Evolutionary conservation across 2,329 filamentous ascomycete species (phyloP), one percentile per base, ranked within the genome.

Genomic region (Sporothrix globosa): DNA sequence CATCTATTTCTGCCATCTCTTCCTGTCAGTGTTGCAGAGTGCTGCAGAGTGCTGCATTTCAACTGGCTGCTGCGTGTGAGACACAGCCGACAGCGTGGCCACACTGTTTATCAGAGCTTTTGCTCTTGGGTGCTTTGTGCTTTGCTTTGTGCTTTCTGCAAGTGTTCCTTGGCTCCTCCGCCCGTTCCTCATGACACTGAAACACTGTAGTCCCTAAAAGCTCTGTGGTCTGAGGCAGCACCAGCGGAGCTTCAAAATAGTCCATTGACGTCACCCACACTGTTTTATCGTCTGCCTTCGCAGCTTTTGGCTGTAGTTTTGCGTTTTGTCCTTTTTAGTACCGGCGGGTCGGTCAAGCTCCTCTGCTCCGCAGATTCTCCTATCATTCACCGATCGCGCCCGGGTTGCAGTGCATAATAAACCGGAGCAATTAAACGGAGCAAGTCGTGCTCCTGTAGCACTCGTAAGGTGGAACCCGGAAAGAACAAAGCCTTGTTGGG

Each of bases 301-400:
- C 27, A 39, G 54, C 56, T 61, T 44, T 53, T 13, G 56, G 21
- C 30, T 60, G 34, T 39, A n/a, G 14, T 17, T 48, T 17, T 48
- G 41, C 41, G 30, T 52, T 10, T 19, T 58, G 14, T 58, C 30
- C 56, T 21, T 60, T 44, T 41, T 44, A 19, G 30, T 34, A 34
- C 7, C 34, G 34, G 34, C 34, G 21, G 21, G n/a, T 53, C 11
- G 24, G 56, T 10, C 56, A 44, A 41, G 39, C 39, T 41, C 56
- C 4, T n/a, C 19, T 21, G 56, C 14, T 61, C 39, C 56, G 56
- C 24, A 44, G 56, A 61, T 61, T 44, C 34, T 34, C 14, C 56
- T 61, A 61, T 44, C 56, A 44, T 34, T 61, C 34, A 61, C 44
- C 56, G 56, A 61, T 61, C 56, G n/a, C 56, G 56, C 56, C 34